Evolutionary conservation across 2,329 filamentous ascomycete genomes (phyloP).

Genomic region (Cercospora sojina): DNA sequence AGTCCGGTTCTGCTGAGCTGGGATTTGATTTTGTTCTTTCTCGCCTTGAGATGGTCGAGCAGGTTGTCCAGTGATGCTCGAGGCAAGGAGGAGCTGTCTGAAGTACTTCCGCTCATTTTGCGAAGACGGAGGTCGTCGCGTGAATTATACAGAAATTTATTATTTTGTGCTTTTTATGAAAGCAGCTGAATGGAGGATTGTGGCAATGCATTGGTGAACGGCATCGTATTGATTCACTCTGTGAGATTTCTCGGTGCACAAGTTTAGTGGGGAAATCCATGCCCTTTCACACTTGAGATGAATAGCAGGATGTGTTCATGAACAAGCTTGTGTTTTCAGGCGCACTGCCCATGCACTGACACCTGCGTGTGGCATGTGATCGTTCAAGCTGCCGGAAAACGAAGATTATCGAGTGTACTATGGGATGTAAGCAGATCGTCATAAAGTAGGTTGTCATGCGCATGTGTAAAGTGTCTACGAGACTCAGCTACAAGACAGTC

Average conservation of each 20-base stretch:
- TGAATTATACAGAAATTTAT: neutral
- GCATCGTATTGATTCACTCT: neutral
- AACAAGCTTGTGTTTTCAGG: neutral
- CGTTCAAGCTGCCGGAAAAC: neutral
- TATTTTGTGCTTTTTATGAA: neutral
- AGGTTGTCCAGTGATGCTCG: neutral
- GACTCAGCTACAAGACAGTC: neutral
- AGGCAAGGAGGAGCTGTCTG: neutral
- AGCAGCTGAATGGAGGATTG: neutral
- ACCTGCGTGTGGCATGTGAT: neutral
- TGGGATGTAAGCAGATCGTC: neutral
- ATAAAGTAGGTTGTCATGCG: neutral
- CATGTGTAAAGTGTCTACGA: neutral
- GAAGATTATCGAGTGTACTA: neutral
- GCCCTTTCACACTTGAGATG: neutral
- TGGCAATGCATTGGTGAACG: neutral
- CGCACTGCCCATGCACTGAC: neutral
- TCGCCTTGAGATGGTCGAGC: neutral
- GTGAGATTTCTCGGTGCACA: neutral
- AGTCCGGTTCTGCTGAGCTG: neutral
- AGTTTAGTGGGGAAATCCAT: neutral
- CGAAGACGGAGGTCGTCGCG: neutral
- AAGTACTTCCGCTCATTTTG: neutral
- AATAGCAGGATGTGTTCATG: neutral
- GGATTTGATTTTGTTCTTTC: neutral